These are phyloP conservation scores for Solanum verrucosum DNA, from an alignment of 257 asterid species.

Conservation along the genomic window DNA sequence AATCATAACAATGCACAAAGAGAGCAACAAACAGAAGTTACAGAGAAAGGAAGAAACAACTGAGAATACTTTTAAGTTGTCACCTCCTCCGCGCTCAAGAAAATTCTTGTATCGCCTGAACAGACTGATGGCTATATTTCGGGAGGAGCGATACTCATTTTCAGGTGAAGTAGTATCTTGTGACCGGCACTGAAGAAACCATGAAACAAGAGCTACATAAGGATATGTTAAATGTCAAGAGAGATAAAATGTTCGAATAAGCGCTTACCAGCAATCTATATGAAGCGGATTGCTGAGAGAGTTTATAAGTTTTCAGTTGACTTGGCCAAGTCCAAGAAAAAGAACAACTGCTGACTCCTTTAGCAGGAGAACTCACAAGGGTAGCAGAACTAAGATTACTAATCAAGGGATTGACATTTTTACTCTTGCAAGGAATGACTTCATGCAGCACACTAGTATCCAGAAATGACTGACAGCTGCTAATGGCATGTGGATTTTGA, in stretches of 20 bases:
- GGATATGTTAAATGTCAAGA: background rate
- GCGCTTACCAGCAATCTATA: slow-evolving; percentile 68
- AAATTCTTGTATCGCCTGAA: slow-evolving; percentile 72
- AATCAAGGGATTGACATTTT: slow-evolving; percentile 24
- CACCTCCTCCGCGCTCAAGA: slow-evolving; percentile 97
- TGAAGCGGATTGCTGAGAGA: slow-evolving; percentile 35
- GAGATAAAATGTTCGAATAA: background rate
- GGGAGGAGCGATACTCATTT: slow-evolving; percentile 79
- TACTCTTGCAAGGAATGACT: slow-evolving; percentile 21
- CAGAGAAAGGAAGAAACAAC: slow-evolving; percentile 6
- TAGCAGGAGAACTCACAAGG: slow-evolving; percentile 20
- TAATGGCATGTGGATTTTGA: slow-evolving; percentile 31
- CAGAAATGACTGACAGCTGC: slow-evolving; percentile 24
- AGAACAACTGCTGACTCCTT: slow-evolving; percentile 31
- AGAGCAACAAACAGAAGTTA: background rate
- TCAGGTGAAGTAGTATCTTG: slow-evolving; percentile 67
- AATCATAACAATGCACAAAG: slow-evolving; percentile 3
- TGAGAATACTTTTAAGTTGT: slow-evolving; percentile 74
- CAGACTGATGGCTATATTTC: slow-evolving; percentile 88
- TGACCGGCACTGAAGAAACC: slow-evolving; percentile 50
- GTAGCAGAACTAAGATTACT: slow-evolving; percentile 10
- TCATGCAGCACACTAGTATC: slow-evolving; percentile 41
- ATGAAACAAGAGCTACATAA: background rate
- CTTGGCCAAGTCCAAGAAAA: slow-evolving; percentile 19
- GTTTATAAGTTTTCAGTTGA: slow-evolving; percentile 36